Evolutionary conservation across 202 grass and related monocot genomes (phyloP), one percentile per base, ranked within the genome.

Genomic region (Digitaria exilis): DNA sequence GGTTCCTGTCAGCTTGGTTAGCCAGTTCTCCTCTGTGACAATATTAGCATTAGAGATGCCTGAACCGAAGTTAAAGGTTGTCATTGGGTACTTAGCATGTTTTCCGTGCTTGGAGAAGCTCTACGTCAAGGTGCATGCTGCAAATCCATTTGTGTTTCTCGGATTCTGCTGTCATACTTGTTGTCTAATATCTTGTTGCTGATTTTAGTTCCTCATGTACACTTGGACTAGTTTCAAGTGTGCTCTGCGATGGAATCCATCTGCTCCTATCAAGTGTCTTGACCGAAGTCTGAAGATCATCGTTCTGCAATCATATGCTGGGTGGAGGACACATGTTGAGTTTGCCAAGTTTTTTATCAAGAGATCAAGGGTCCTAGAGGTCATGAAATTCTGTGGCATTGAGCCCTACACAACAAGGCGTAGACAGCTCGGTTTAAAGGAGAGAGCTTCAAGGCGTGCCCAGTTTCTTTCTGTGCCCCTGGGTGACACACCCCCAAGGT

Each of bases 91-190:
- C n/a, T 69, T 69, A 44, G 7, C 4, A 44, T 69, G 66, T 22
- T 70, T 70, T 70, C 67, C 67, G 25, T 46, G 22, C 67, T 70
- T 70, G 42, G 67, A 46, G 42, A 17, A 28, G 67, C 67, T 70
- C 22, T 4, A 26, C 7, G 43, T 70, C 41, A 46, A 70, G 67
- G 66, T 69, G 22, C 22, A 16, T 4, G 1, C 14, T 59, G 56
- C 22, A 26, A 28, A 59, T n/a, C 56, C 22, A 13, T 59, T 55
- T 55, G 19, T 21, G 7, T 13, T 65, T 37, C 37, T 39, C 37
- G 0, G 37, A 39, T 39, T 39, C 34, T n/a, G 34, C 32, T n/a
- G 13, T 35, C 32, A 65, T 3, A 65, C 14, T 30, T 62, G 5
- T 45, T 69, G 12, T 45, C 41, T 45, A 26, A 69, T 69, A 16